These are phyloP conservation scores for Thymus mandschuricus DNA, from an alignment of 257 asterid species.

Conservation along the genomic window DNA sequence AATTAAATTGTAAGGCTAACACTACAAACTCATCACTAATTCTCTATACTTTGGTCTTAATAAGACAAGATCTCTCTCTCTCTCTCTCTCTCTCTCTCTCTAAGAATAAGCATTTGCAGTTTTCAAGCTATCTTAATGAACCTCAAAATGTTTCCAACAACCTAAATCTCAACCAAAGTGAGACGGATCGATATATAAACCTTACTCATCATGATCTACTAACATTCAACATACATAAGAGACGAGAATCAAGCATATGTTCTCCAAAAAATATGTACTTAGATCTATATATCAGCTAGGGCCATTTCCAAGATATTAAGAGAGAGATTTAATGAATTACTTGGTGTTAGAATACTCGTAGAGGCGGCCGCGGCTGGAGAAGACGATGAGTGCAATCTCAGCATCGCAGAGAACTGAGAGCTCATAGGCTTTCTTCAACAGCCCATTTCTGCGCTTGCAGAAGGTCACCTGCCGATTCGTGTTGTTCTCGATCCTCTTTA, in stretches of 20 bases:
- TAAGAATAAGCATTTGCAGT: background rate
- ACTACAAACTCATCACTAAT: background rate
- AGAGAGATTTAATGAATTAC: conserved; percentile 38
- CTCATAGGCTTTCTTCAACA: conserved; percentile 85
- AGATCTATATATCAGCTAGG: background rate
- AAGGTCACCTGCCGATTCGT: conserved; percentile 88
- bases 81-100: background rate
- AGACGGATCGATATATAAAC: no score
- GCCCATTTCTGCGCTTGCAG: conserved; percentile 90
- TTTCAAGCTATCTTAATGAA: background rate
- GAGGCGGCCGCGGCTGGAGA: conserved; percentile 92
- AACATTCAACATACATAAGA: no score
- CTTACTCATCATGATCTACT: no score
- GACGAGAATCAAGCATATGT: background rate
- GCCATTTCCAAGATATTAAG: background rate
- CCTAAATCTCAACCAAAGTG: background rate
- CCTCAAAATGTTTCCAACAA: background rate
- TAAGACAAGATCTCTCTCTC: background rate
- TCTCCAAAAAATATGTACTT: no score
- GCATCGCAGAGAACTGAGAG: conserved; percentile 87
- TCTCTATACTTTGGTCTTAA: background rate
- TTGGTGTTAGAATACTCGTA: conserved; percentile 76
- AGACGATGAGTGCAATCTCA: conserved; percentile 82
- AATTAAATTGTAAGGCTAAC: no score
- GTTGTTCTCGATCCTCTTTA: conserved; percentile 87